Evolutionary conservation across 2,329 filamentous ascomycete species (phyloP).

Genomic region (Ophiosphaerella narmari): DNA sequence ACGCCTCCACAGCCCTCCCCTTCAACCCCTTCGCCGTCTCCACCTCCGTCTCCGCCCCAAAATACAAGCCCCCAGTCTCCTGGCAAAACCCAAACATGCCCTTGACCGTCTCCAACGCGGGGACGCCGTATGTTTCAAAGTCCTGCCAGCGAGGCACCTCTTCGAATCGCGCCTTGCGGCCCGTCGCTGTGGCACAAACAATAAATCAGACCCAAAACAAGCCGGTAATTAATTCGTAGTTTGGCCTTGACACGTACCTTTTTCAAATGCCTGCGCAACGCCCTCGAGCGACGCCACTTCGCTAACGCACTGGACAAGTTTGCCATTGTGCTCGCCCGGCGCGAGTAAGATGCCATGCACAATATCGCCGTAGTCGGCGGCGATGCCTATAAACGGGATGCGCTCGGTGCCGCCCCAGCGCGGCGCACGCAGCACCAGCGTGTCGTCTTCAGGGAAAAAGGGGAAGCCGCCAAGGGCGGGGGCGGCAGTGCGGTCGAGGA

Average conservation of each 20-base stretch:
- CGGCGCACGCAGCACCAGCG: slow-evolving; percentile 45
- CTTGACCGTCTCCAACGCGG: slow-evolving; percentile 23
- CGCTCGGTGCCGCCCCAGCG: slow-evolving; percentile 48
- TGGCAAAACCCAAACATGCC: slow-evolving; percentile 28
- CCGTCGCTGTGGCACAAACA: slow-evolving; percentile 11
- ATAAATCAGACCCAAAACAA: no score
- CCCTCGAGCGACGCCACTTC: slow-evolving; percentile 37
- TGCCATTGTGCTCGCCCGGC: slow-evolving; percentile 45
- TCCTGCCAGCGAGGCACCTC: slow-evolving; percentile 18
- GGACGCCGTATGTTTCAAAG: slow-evolving; percentile 21
- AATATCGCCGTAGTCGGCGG: slow-evolving; percentile 53
- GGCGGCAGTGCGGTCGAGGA: slow-evolving; percentile 42
- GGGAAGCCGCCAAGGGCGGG: slow-evolving; percentile 51
- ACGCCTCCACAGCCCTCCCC: slow-evolving; percentile 18
- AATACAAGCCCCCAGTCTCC: slow-evolving; percentile 23
- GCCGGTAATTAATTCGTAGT: no score
- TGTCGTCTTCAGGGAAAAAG: slow-evolving; percentile 40
- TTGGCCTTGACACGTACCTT: slow-evolving; percentile 34
- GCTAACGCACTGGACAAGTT: slow-evolving; percentile 48
- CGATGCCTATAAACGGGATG: slow-evolving; percentile 48
- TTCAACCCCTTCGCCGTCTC: slow-evolving; percentile 22
- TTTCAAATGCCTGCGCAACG: slow-evolving; percentile 40
- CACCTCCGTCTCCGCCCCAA: slow-evolving; percentile 20
- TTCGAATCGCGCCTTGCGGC: slow-evolving; percentile 24
- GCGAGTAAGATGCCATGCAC: slow-evolving; percentile 53